These are phyloP conservation scores for Testicularia cyperi DNA, from an alignment of 1,284 basidiomycete species.

Conservation along the genomic window DNA sequence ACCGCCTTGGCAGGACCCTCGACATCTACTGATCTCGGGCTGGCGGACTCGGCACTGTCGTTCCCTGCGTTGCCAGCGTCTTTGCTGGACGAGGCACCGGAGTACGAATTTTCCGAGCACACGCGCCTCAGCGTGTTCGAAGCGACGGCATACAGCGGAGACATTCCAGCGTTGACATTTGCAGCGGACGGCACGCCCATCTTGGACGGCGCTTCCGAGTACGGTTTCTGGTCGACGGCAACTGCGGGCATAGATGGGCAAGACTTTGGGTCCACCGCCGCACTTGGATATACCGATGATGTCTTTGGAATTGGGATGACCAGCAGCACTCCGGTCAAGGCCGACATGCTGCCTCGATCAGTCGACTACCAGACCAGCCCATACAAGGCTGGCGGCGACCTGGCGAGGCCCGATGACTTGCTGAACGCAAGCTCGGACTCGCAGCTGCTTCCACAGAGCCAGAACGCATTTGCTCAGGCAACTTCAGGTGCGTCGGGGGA, in stretches of 20 bases:
- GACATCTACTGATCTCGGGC: constrained; percentile 3
- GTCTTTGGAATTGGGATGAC: constrained; percentile 3
- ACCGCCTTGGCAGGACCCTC: constrained; percentile 2
- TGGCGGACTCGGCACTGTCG: constrained; percentile 24
- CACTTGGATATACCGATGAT: constrained; percentile 11
- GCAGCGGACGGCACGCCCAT: constrained; percentile 19
- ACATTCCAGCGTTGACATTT: constrained; percentile 21
- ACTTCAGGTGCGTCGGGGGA: too few species aligned
- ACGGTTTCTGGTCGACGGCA: constrained; percentile 22
- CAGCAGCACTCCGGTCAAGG: neutral
- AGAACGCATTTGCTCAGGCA: too few species aligned
- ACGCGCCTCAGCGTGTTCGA: constrained; percentile 55
- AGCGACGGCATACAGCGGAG: constrained; percentile 14
- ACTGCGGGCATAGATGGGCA: constrained; percentile 13
- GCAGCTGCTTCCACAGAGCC: too few species aligned
- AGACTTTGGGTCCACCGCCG: constrained; percentile 9
- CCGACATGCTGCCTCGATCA: constrained; percentile 20
- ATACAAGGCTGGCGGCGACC: constrained; percentile 10
- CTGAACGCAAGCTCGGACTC: constrained; percentile 9
- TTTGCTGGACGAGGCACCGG: constrained; percentile 48
- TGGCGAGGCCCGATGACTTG: constrained; percentile 7
- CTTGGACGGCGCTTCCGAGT: constrained; percentile 14
- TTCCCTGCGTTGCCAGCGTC: constrained; percentile 54
- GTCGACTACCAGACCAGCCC: constrained; percentile 5
- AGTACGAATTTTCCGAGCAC: constrained; percentile 55